Base-by-base conservation (phyloP, 1,284 basidiomycete genomes). In the Gomphus bonarii region DNA sequence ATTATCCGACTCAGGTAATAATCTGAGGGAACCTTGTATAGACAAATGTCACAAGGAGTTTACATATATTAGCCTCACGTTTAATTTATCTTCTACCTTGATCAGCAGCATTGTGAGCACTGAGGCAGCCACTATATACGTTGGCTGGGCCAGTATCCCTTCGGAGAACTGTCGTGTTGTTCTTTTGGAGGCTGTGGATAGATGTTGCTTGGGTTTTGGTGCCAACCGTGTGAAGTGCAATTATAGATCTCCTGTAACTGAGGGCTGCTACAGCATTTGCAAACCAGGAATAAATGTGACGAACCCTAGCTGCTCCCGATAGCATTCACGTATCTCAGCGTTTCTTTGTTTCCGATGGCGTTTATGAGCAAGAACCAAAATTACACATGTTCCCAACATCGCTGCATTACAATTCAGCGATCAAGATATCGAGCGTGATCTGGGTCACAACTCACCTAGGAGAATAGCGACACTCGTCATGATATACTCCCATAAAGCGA, bases 251-350 rank as follows among this genome's bases (percentile, higher is more conserved):
- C 28, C 68, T 64, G 47, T 68, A 61, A 51, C 67, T 67, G 33
- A 20, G 48, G 42, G 56, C 22, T 22, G 36, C 18, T 12, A 46
- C 36, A 33, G 50, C 40, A n/a, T 14, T 47, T 44, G 22, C 49
- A 20, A 18, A 1, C 42, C 18, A 6, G n/a, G 16, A 43, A 43
- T n/a, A 43, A 43, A 18, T 43, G 22, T 55, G 20, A 59, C 67
- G n/a, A 47, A 80, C 78, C 71, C 75, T 22, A 75, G 70, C 63
- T 82, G 81, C 61, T 83, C 79, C 38, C 74, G 68, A 60, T 79
- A 82, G 62, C 82, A 82, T 35, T 78, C 75, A 43, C 73, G 67
- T 33, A 81, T 65, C 60, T 79, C 76, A 49, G 70, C 69, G 58
- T 76, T 75, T 4, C 69, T 69, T 40, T 67, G 64, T 22, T 73